Evolutionary conservation across 805 yeast genomes (phyloP).

Genomic region (baker's yeast (Saccharomyces cerevisiae)): DNA sequence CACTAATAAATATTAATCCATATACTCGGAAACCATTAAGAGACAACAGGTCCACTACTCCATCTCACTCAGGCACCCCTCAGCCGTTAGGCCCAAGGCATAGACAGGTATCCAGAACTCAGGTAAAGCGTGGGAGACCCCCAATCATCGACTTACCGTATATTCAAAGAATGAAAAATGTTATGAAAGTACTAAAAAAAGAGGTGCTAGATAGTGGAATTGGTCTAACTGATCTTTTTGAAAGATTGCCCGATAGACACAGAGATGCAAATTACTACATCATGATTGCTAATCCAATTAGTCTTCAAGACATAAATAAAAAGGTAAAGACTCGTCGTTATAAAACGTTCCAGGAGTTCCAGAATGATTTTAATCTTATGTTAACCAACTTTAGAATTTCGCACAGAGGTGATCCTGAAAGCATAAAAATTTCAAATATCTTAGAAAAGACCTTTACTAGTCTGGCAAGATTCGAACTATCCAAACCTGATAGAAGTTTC

Average conservation of each 20-base stretch:
- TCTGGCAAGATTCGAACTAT: constrained; percentile 58
- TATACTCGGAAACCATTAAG: neutral
- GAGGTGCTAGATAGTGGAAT: constrained; percentile 45
- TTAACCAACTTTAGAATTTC: constrained; percentile 64
- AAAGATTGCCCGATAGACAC: constrained; percentile 68
- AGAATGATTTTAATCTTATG: constrained; percentile 68
- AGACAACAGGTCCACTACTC: constrained; percentile 6
- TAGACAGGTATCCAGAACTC: constrained; percentile 13
- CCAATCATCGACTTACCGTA: constrained; percentile 38
- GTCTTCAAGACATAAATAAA: constrained; percentile 66
- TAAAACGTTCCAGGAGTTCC: constrained; percentile 62
- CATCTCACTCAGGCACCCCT: constrained; percentile 20
- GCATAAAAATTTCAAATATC: constrained; percentile 51
- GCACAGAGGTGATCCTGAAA: constrained; percentile 48
- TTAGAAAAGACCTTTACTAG: constrained; percentile 56
- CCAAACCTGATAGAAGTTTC: constrained; percentile 75
- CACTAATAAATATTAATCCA: neutral
- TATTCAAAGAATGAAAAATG: constrained; percentile 84
- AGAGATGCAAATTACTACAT: constrained; percentile 36
- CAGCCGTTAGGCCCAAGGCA: constrained; percentile 18
- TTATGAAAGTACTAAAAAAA: constrained; percentile 72
- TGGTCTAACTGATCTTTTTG: constrained; percentile 58
- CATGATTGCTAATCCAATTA: constrained; percentile 49
- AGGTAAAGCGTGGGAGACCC: constrained; percentile 30
- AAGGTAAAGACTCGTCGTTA: constrained; percentile 82